A percentile compares a stretch with the other conserved stretches of the same genome.
These are phyloP conservation scores for Alternaria incomplexa DNA, from an alignment of 2,329 filamentous ascomycete species.

Conservation along the genomic window DNA sequence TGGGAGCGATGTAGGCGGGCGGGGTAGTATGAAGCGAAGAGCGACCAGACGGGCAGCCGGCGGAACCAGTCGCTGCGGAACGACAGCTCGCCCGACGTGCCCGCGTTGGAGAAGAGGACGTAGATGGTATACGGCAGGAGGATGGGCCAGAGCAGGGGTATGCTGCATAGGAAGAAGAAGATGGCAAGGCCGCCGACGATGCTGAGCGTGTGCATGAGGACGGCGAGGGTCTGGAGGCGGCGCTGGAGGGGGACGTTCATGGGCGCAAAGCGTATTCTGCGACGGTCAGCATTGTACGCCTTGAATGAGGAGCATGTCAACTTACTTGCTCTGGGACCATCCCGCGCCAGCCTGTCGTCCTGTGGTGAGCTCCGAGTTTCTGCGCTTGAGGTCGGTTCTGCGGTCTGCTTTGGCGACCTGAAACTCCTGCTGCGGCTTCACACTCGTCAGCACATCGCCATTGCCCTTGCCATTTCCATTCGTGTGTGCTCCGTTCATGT, in stretches of 20 bases:
- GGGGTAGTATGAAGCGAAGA: conserved; percentile 93
- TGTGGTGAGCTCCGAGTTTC: conserved; percentile 55
- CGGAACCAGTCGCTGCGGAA: conserved; percentile 79
- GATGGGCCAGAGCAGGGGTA: conserved; percentile 89
- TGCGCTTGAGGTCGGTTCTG: conserved; percentile 40
- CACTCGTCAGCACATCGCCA: conserved; percentile 54
- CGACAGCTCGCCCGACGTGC: conserved; percentile 75
- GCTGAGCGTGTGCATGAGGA: conserved; percentile 58
- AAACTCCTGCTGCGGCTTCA: conserved; percentile 49
- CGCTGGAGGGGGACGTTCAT: conserved; percentile 69
- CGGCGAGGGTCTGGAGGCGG: conserved; percentile 57
- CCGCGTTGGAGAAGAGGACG: conserved; percentile 78
- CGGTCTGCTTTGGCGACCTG: conserved; percentile 36
- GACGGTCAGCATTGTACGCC: neutral
- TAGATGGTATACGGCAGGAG: conserved; percentile 81
- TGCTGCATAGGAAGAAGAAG: conserved; percentile 91
- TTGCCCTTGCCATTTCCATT: conserved; percentile 49
- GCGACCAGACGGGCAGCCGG: conserved; percentile 76
- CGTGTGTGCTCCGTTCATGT: conserved; percentile 53
- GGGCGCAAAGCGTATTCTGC: conserved; percentile 82
- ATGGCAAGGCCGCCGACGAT: conserved; percentile 65
- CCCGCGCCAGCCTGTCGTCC: conserved; percentile 61
- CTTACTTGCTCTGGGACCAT: conserved; percentile 58
- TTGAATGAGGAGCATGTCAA: neutral
- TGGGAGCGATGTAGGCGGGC: conserved; percentile 85